phyloP scores from a whole-genome alignment of 176 grass and related monocot genomes.

The Areca catechu region DNA sequence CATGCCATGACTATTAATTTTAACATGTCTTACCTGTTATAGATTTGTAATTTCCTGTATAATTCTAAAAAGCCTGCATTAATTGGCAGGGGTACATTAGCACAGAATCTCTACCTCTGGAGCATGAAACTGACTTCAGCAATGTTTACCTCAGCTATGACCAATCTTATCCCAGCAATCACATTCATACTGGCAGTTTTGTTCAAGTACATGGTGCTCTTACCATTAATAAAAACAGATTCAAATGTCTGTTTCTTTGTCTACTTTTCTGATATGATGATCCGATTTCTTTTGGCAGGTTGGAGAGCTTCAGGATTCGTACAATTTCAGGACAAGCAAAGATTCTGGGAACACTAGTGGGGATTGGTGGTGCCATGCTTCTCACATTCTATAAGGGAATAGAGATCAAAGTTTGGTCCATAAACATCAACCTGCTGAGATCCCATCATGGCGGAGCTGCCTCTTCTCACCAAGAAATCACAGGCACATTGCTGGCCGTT shows the following conservation, averaged over 20 bases:
- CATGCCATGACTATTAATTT: too few species aligned
- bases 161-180: slow-evolving; percentile 70
- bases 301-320: slow-evolving; percentile 27
- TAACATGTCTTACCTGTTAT: too few species aligned
- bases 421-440: slow-evolving; percentile 11
- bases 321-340: slow-evolving; percentile 30
- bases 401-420: slow-evolving; percentile 12
- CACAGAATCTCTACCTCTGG: slow-evolving; percentile 75
- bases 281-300: background rate
- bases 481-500: slow-evolving; percentile 40
- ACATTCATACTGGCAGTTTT: slow-evolving; percentile 64
- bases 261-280: background rate
- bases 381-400: slow-evolving; percentile 52
- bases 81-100: slow-evolving; percentile 46
- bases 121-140: slow-evolving; percentile 65
- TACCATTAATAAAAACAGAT: too few species aligned
- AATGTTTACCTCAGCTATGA: slow-evolving; percentile 68
- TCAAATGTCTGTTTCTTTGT: background rate
- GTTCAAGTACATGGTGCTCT: slow-evolving; percentile 27
- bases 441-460: background rate
- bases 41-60: too few species aligned
- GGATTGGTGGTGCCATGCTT: slow-evolving; percentile 43
- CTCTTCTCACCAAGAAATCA: slow-evolving; percentile 4
- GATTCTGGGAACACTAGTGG: slow-evolving; percentile 31
- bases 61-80: too few species aligned